These are phyloP conservation scores for Poronia punctata DNA, from an alignment of 495 filamentous ascomycete genomes.

Conservation along the genomic window DNA sequence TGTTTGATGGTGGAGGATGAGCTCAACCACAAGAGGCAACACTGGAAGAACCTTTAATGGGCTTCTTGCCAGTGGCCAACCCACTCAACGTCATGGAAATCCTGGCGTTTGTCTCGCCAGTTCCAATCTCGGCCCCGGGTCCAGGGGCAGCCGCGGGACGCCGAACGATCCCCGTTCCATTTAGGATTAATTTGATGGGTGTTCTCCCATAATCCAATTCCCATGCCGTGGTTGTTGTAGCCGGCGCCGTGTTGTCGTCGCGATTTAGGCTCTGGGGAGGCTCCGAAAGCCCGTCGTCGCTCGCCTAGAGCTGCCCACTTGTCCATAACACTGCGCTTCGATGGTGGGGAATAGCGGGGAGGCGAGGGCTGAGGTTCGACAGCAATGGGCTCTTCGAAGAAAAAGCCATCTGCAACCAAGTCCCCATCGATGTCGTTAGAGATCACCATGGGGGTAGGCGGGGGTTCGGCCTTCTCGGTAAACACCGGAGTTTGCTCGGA, in stretches of 20 bases:
- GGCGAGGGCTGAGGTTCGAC: constrained; percentile 29
- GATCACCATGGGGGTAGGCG: constrained; percentile 32
- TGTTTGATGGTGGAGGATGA: constrained; percentile 23
- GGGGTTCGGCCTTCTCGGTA: constrained; percentile 32
- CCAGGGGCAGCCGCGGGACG: constrained; percentile 37
- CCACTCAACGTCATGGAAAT: constrained; percentile 75
- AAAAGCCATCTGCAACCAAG: constrained; percentile 56
- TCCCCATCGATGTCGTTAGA: constrained; percentile 47
- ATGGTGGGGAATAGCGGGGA: constrained; percentile 43
- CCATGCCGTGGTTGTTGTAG: constrained; percentile 28
- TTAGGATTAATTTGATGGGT: constrained; percentile 21
- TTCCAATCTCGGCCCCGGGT: constrained; percentile 39
- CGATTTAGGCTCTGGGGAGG: constrained; percentile 35
- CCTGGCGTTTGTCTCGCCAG: constrained; percentile 62
- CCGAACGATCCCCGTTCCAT: constrained; percentile 39
- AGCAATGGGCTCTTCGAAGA: constrained; percentile 56
- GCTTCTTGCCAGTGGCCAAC: constrained; percentile 79
- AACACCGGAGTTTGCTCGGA: constrained; percentile 37
- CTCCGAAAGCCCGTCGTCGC: constrained; percentile 60
- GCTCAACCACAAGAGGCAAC: constrained; percentile 50
- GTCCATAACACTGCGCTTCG: constrained; percentile 54
- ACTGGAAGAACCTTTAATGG: constrained; percentile 31
- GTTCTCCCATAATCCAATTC: constrained; percentile 29
- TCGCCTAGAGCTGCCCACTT: constrained; percentile 86
- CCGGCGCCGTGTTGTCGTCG: constrained; percentile 29